phyloP scores from a whole-genome alignment of 768 basidiomycete species.

The Lactarius quietus region DNA sequence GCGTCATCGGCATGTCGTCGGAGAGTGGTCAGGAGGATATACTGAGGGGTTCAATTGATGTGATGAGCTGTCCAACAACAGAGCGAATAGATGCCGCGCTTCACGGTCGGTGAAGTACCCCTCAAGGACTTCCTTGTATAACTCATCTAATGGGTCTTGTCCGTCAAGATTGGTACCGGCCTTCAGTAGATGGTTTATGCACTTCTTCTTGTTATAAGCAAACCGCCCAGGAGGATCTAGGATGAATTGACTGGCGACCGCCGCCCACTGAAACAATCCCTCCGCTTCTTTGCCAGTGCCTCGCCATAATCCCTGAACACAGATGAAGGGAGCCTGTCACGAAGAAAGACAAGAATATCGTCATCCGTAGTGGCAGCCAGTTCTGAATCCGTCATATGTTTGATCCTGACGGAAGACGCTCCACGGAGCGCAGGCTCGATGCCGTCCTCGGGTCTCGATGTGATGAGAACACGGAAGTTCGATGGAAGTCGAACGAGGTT shows the following conservation, averaged over 20 bases:
- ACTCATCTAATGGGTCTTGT: not conserved
- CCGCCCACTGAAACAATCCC: slow-evolving; percentile 2
- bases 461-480: not conserved
- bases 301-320: not conserved
- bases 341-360: not conserved
- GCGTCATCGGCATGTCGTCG: not conserved
- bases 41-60: not conserved
- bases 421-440: not conserved
- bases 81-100: not conserved
- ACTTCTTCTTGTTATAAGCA: not conserved
- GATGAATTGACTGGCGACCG: not conserved
- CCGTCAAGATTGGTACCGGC: not conserved
- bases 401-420: not conserved
- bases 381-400: not conserved
- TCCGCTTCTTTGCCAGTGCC: not conserved
- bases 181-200: not conserved
- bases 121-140: not conserved
- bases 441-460: not conserved
- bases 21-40: not conserved
- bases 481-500: not conserved
- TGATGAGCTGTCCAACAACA: not conserved
- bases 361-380: not conserved
- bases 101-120: not conserved
- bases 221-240: not conserved
- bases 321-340: not conserved